Evolutionary conservation across 305 asterid genomes (phyloP), one percentile per base, ranked within the genome.

Genomic region (Plantago rigida): DNA sequence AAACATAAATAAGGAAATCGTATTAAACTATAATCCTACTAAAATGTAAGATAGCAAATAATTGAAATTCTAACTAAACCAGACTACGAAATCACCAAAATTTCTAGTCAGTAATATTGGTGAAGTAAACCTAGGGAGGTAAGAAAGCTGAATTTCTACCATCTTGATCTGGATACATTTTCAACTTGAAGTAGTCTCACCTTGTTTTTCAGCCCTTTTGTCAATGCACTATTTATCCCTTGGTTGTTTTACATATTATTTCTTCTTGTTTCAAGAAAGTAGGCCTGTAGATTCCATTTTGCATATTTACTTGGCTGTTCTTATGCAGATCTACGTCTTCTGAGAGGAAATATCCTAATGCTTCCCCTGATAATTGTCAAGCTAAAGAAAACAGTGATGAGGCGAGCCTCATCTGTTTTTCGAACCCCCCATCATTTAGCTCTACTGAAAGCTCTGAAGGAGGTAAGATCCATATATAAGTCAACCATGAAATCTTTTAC

Each of bases 391-490:
- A 71, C 75, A 67, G 59, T 22, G 71, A 70, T 69, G 87, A 75
- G 73, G 79, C 78, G 56, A 79, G 71, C 64, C 66, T 74, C 47
- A 69, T 79, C 59, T 75, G 65, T 76, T 82, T 76, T 78, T 85
- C 90, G 45, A 71, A 81, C 59, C 83, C 82, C 22, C 80, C 87
- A 13, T 81, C 94, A 24, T 74, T 77, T 73, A 78, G 87, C 68
- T 85, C 86, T 47, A 79, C 84, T 34, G 90, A 83, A 73, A 85
- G 90, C 81, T 81, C 87, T 1, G 83, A 81, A 73, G 87, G 91
- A 78, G 94, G 94, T 83, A 79, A 64, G 9, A 8, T n/a, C 12
- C 36, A 44, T 47, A 9, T 5, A 47, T 24, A 4, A 1, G 5
- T 29, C 8, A 6, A 46, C 42, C 13, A 46, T 19, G 11, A 28